phyloP scores from a whole-genome alignment of 2,329 filamentous ascomycete species.

The Akanthomyces dipterigenus region DNA sequence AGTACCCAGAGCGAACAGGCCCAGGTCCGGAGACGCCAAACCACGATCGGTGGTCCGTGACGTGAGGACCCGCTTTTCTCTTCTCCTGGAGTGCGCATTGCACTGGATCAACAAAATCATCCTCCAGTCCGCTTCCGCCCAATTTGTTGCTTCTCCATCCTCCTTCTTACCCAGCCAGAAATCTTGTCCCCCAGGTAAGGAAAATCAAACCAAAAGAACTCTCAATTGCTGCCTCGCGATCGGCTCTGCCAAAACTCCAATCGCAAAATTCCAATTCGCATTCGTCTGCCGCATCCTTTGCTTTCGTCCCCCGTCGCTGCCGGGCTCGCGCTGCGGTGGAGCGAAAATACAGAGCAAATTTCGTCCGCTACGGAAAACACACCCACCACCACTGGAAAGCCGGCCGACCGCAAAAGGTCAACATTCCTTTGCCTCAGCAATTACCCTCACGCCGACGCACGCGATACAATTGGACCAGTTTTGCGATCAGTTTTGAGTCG shows the following conservation, averaged over 20 bases:
- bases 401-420: neutral
- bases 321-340: neutral
- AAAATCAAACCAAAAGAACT: neutral
- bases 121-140: slow-evolving; percentile 16
- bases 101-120: slow-evolving; percentile 20
- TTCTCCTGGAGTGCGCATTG: slow-evolving; percentile 9
- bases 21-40: slow-evolving; percentile 2
- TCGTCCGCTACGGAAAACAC: neutral
- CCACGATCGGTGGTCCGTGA: slow-evolving; percentile 17
- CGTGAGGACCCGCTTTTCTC: slow-evolving; percentile 14
- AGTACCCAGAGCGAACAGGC: neutral
- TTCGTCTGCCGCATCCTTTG: neutral
- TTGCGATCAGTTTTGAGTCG: neutral
- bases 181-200: slow-evolving; percentile 12
- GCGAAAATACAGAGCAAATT: slow-evolving; percentile 3
- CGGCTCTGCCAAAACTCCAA: neutral
- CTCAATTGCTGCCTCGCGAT: neutral
- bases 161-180: slow-evolving; percentile 12
- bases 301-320: neutral
- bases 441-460: neutral
- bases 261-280: neutral
- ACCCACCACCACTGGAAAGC: neutral
- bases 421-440: neutral
- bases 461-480: neutral
- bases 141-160: slow-evolving; percentile 15